phyloP scores from a whole-genome alignment of 2,329 filamentous ascomycete species.

The Hypoxylon sp. region DNA sequence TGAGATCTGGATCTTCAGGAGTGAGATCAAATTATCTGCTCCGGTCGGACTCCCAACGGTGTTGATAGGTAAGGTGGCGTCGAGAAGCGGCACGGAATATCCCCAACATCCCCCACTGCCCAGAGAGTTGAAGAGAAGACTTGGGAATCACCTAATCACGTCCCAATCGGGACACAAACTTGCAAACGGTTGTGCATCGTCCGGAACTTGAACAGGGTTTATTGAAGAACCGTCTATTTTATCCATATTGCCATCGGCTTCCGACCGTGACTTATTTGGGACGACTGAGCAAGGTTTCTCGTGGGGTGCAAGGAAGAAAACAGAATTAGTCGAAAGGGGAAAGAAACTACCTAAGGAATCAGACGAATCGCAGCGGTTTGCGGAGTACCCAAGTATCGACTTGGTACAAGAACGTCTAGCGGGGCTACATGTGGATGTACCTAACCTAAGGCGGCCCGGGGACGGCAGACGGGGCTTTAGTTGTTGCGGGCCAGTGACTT shows the following conservation, averaged over 20 bases:
- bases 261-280: slow-evolving; percentile 24
- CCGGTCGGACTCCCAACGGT: slow-evolving; percentile 15
- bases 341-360: slow-evolving; percentile 33
- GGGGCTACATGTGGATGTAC: neutral
- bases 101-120: slow-evolving; percentile 39
- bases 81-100: slow-evolving; percentile 30
- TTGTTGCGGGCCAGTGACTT: slow-evolving; percentile 30
- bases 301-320: slow-evolving; percentile 24
- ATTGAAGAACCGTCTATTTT: slow-evolving; percentile 33
- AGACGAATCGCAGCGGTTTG: slow-evolving; percentile 23
- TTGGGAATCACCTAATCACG: slow-evolving; percentile 16
- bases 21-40: slow-evolving; percentile 16
- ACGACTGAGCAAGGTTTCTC: slow-evolving; percentile 25
- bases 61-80: neutral
- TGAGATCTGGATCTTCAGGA: slow-evolving; percentile 11
- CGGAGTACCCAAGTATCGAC: neutral
- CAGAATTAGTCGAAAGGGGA: slow-evolving; percentile 20
- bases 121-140: slow-evolving; percentile 7
- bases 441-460: neutral
- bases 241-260: slow-evolving; percentile 41
- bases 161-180: slow-evolving; percentile 34
- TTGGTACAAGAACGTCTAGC: neutral
- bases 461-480: slow-evolving; percentile 21
- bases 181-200: slow-evolving; percentile 35
- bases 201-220: slow-evolving; percentile 32